phyloP scores from a whole-genome alignment of 208 protist genomes.

The Tetramitus jugosus region DNA sequence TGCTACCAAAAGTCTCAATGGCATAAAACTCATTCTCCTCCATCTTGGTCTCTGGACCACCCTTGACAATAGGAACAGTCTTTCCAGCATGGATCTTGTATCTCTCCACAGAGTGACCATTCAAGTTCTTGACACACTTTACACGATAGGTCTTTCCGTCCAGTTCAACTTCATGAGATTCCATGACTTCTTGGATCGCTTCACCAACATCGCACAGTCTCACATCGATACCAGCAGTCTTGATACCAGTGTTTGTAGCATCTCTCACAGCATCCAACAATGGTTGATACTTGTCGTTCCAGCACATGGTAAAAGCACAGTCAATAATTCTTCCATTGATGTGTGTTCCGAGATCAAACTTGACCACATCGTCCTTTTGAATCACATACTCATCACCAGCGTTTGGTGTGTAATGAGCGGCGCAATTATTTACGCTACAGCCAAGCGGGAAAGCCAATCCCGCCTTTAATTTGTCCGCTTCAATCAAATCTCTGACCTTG shows the following conservation, averaged over 20 bases:
- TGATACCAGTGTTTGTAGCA: slow-evolving; percentile 95
- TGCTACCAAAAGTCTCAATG: slow-evolving; percentile 99
- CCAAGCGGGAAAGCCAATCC: slow-evolving; percentile 80
- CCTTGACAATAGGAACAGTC: slow-evolving; percentile 94
- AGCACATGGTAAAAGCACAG: slow-evolving; percentile 91
- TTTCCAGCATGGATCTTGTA: slow-evolving; percentile 99
- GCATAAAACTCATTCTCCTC: slow-evolving; percentile 96
- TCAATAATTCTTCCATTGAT: slow-evolving; percentile 95
- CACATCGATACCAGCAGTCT: slow-evolving; percentile 87
- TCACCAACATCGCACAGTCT: slow-evolving; percentile 85
- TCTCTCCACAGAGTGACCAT: slow-evolving; percentile 82
- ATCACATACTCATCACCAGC: slow-evolving; percentile 86
- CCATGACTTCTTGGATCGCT: slow-evolving; percentile 95
- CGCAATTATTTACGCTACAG: slow-evolving; percentile 88
- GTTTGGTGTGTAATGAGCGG: slow-evolving; percentile 96
- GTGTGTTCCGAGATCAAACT: slow-evolving; percentile 97
- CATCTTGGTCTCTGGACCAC: slow-evolving; percentile 83
- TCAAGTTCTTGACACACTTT: background rate
- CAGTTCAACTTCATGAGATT: slow-evolving; percentile 89
- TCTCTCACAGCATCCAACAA: slow-evolving; percentile 84
- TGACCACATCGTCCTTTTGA: slow-evolving; percentile 89
- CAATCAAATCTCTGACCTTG: slow-evolving; percentile 65
- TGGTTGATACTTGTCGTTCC: slow-evolving; percentile 89
- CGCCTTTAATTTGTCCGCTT: slow-evolving; percentile 67
- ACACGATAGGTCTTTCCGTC: slow-evolving; percentile 68